A percentile compares a stretch with the other conserved stretches of the same genome.
Evolutionary conservation across 2,329 filamentous ascomycete species (phyloP).

Genomic region (Verticillium nubilum): DNA sequence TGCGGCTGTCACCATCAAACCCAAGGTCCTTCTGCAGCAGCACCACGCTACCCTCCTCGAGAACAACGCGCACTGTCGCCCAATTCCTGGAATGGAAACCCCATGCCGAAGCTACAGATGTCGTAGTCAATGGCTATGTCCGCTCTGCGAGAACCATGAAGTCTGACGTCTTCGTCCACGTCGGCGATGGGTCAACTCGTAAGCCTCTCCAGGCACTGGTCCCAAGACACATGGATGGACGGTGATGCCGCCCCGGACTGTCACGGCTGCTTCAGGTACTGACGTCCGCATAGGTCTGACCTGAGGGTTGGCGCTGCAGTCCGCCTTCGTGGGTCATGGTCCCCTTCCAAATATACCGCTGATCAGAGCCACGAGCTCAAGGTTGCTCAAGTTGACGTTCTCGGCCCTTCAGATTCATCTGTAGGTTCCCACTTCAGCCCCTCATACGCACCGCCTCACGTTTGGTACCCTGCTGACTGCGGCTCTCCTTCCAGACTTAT

Average conservation of each 20-base stretch:
- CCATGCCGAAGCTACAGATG: constrained; percentile 33
- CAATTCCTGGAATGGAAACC: constrained; percentile 50
- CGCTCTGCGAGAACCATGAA: constrained; percentile 86
- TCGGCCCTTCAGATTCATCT: constrained; percentile 74
- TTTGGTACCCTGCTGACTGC: constrained; percentile 6
- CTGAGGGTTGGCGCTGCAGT: constrained; percentile 79
- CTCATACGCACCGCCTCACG: background rate
- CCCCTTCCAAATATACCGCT: constrained; percentile 55
- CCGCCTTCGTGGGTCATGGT: constrained; percentile 72
- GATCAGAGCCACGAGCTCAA: constrained; percentile 77
- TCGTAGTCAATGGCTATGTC: constrained; percentile 72
- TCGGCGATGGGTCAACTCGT: constrained; percentile 82
- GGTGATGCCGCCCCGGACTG: constrained; percentile 42
- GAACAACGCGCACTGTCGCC: constrained; percentile 41
- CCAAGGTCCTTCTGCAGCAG: background rate
- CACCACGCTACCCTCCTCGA: constrained; percentile 25
- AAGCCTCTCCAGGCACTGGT: constrained; percentile 76
- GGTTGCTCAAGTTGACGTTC: constrained; percentile 60
- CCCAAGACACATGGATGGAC: constrained; percentile 60
- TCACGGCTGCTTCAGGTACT: constrained; percentile 19
- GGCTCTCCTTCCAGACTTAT: constrained; percentile 56
- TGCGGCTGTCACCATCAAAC: background rate
- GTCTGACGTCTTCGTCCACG: constrained; percentile 71
- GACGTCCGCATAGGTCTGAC: constrained; percentile 39
- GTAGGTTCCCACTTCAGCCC: constrained; percentile 37